Evolutionary conservation across 331 rosid genomes (phyloP).

Genomic region (Malus hybrid): DNA sequence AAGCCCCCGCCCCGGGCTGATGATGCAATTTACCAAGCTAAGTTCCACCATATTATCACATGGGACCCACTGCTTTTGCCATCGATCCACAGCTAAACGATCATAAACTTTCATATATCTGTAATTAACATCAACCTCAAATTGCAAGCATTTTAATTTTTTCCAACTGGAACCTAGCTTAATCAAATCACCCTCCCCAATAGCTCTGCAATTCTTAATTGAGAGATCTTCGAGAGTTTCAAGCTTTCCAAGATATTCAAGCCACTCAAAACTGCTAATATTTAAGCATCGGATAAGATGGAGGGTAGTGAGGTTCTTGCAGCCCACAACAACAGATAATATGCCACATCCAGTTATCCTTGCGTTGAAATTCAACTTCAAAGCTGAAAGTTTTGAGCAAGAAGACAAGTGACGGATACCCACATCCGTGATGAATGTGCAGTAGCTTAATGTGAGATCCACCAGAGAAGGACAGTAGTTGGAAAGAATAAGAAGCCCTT

Average conservation of each 20-base stretch:
- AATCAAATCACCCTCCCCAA: slow-evolving; percentile 86
- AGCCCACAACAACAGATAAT: slow-evolving; percentile 75
- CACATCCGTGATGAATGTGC: slow-evolving; percentile 73
- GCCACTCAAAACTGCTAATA: slow-evolving; percentile 86
- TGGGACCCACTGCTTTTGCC: slow-evolving; percentile 75
- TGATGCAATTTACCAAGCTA: slow-evolving; percentile 81
- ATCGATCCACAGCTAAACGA: slow-evolving; percentile 70
- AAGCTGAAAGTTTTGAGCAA: slow-evolving; percentile 51
- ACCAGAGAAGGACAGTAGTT: slow-evolving; percentile 39
- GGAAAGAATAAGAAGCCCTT: slow-evolving; percentile 66
- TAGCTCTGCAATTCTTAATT: slow-evolving; percentile 79
- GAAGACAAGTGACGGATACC: slow-evolving; percentile 68
- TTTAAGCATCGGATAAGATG: slow-evolving; percentile 80
- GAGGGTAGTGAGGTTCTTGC: slow-evolving; percentile 60
- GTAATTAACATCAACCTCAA: slow-evolving; percentile 83
- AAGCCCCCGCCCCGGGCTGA: slow-evolving; percentile 90
- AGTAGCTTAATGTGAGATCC: slow-evolving; percentile 74
- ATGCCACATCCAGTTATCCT: slow-evolving; percentile 86
- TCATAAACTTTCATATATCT: slow-evolving; percentile 86
- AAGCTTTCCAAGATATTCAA: slow-evolving; percentile 77
- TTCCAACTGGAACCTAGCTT: slow-evolving; percentile 82
- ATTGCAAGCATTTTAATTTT: slow-evolving; percentile 59
- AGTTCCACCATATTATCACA: slow-evolving; percentile 70
- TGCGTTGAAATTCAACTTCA: slow-evolving; percentile 69
- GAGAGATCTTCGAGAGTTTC: slow-evolving; percentile 65